A percentile compares a stretch with the other conserved stretches of the same genome.
phyloP scores from a whole-genome alignment of 371 early-diverging fungal genomes.

The Haplosporangium sp. region DNA sequence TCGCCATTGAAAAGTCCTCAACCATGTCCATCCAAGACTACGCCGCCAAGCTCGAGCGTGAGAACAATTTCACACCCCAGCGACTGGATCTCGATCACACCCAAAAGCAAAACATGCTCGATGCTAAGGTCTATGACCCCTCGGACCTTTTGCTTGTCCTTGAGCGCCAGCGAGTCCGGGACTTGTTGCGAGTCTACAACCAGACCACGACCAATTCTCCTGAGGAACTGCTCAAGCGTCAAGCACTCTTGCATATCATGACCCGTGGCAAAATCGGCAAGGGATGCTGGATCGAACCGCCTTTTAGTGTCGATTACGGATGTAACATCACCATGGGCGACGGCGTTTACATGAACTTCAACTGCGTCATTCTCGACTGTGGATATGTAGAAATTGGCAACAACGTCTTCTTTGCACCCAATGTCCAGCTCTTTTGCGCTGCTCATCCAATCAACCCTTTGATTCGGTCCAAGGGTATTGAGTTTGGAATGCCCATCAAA shows the following conservation, averaged over 20 bases:
- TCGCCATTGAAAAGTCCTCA: conserved; percentile 6
- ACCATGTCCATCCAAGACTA: conserved; percentile 26
- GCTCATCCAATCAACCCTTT: conserved; percentile 77
- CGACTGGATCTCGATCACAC: conserved; percentile 34
- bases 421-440: conserved; percentile 82
- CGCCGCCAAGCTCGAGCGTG: conserved; percentile 36
- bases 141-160: conserved; percentile 64
- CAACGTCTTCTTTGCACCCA: conserved; percentile 77
- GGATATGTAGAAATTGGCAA: conserved; percentile 75
- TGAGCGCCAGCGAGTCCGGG: conserved; percentile 60
- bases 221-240: conserved; percentile 42
- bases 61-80: conserved; percentile 25
- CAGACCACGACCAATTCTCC: conserved; percentile 33
- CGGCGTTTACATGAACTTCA: conserved; percentile 73
- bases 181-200: conserved; percentile 61
- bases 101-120: conserved; percentile 57
- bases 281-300: conserved; percentile 67
- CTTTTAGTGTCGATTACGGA: conserved; percentile 79
- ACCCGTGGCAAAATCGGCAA: conserved; percentile 65
- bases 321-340: conserved; percentile 78
- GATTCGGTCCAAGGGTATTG: conserved; percentile 48
- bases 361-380: conserved; percentile 76
- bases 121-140: conserved; percentile 74
- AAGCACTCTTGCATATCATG: conserved; percentile 59
- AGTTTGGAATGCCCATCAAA: conserved; percentile 66